These are phyloP conservation scores for Saussurea involucrata DNA, from an alignment of 129 eudicot species.

Conservation along the genomic window DNA sequence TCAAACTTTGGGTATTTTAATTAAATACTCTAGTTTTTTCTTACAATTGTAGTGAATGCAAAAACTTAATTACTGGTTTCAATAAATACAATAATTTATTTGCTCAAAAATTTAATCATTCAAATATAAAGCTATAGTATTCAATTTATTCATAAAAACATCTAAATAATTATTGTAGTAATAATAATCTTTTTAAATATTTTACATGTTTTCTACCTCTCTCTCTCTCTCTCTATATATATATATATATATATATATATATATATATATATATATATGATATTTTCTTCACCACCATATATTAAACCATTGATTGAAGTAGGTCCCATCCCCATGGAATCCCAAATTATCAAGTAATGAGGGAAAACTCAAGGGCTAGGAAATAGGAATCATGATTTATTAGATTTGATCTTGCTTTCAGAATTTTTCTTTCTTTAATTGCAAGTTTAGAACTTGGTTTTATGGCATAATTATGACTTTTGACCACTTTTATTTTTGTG, in stretches of 20 bases:
- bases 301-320: slow-evolving; percentile 11
- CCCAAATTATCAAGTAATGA: slow-evolving; percentile 16
- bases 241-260: slow-evolving; percentile 1
- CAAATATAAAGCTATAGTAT: too few relatives aligned
- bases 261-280: slow-evolving; percentile 1
- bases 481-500: not conserved
- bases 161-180: not conserved
- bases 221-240: not conserved
- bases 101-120: not conserved
- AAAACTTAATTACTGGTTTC: not conserved
- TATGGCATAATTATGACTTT: not conserved
- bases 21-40: too few relatives aligned
- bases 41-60: not conserved
- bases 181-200: not conserved
- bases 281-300: not conserved
- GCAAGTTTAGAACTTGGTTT: slow-evolving; percentile 28
- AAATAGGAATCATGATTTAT: slow-evolving; percentile 22
- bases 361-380: slow-evolving; percentile 6
- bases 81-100: not conserved
- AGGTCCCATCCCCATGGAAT: slow-evolving; percentile 18
- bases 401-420: slow-evolving; percentile 8
- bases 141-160: not conserved
- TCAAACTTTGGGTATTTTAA: too few relatives aligned
- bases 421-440: slow-evolving; percentile 1
- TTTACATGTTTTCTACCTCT: not conserved